phyloP scores from a whole-genome alignment of 495 filamentous ascomycete genomes.

The Opeltia flavorubescens region DNA sequence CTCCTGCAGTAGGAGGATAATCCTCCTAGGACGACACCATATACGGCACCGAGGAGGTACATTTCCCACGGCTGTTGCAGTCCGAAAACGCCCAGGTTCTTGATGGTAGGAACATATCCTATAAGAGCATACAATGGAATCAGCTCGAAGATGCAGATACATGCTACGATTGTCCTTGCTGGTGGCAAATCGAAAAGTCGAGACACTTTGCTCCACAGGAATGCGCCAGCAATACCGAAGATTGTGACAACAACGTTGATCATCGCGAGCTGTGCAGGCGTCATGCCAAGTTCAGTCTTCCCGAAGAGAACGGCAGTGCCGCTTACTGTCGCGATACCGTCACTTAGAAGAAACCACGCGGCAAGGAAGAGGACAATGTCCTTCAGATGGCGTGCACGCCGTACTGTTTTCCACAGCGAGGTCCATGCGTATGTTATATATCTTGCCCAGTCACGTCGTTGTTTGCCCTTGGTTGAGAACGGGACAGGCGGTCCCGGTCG shows the following conservation, averaged over 20 bases:
- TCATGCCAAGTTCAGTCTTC: conserved; percentile 86
- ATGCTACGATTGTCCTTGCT: conserved; percentile 78
- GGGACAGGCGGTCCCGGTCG: conserved; percentile 72
- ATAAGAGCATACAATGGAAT: conserved; percentile 87
- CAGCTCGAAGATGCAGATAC: conserved; percentile 77
- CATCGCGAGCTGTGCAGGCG: conserved; percentile 71
- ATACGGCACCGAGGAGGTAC: conserved; percentile 82
- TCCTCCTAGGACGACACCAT: conserved; percentile 86
- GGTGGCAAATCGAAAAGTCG: conserved; percentile 48
- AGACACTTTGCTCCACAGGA: conserved; percentile 73
- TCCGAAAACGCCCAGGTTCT: conserved; percentile 59
- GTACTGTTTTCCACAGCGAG: conserved; percentile 64
- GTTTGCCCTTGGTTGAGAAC: conserved; percentile 22
- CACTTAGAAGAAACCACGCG: conserved; percentile 89
- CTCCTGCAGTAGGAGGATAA: conserved; percentile 88
- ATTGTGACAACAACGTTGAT: conserved; percentile 86
- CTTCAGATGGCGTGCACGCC: conserved; percentile 63
- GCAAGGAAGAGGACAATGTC: conserved; percentile 79
- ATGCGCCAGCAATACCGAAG: conserved; percentile 72
- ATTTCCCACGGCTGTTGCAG: conserved; percentile 93
- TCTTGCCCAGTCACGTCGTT: conserved; percentile 31
- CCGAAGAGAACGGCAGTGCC: conserved; percentile 92
- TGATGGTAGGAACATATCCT: conserved; percentile 74
- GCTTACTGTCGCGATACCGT: conserved; percentile 87
- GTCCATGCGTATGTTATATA: conserved; percentile 77